Evolutionary conservation across 768 basidiomycete species (phyloP), one percentile per base, ranked within the genome.

Genomic region (Rubroboletus satanas): DNA sequence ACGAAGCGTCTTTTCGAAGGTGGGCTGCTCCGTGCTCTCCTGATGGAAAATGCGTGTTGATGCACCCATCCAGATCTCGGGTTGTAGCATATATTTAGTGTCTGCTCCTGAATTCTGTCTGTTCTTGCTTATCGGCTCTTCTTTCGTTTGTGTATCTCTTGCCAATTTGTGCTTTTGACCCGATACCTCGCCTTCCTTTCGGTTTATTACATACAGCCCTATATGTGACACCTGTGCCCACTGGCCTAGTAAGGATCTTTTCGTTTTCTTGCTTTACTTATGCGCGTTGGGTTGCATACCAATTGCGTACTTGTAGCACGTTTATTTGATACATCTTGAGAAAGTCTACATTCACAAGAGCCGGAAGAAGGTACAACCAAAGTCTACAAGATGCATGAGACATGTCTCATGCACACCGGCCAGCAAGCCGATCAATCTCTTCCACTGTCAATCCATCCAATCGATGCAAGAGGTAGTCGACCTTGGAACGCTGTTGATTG

Each of bases 391-490:
- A 26, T 49, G 43, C 12, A 37, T 38, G 26, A 39, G 39, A 50
- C 48, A 21, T 18, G 45, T 51, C 53, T 69, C 55, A 58, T 49
- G 51, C 43, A 29, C 52, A 57, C 1, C 41, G 48, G 41, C 54
- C 45, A 32, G 69, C 71, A 58, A 95, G 76, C 31, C 70, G 77
- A 23, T 91, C 87, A 11, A 98, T 86, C 56, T 97, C 87, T 45
- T 84, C 83, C 59, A 89, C 74, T 1, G 91, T 81, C 45, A 98
- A 71, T 1, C 92, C 96, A 38, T 97, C 88, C 51, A 99, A 75
- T 51, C 97, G 82, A 57, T 83, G 84, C 8, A 98, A 73, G n/a
- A 99, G 81, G 72, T 99, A 99, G 49, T 98, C 93, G 37, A 98
- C 91, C 95, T 98, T 63, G 35, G 12, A 36, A 52, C 15, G 23